These are phyloP conservation scores for Thielaviopsis punctulata DNA, from an alignment of 2,329 filamentous ascomycete genomes.

Conservation along the genomic window DNA sequence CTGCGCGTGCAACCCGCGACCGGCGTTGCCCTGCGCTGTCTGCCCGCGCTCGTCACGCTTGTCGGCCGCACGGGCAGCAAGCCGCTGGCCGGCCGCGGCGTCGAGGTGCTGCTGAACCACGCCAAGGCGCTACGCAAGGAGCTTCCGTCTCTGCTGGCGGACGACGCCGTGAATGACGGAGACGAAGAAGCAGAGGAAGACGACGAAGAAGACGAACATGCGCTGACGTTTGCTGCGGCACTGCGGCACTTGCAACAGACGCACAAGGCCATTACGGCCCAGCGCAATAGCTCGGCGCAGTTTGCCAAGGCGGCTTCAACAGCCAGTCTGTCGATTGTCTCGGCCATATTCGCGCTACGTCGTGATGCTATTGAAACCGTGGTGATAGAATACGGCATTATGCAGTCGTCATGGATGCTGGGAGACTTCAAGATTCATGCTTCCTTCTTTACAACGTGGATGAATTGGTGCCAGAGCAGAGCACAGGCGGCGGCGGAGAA, in stretches of 20 bases:
- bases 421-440: constrained; percentile 43
- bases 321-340: constrained; percentile 50
- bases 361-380: constrained; percentile 35
- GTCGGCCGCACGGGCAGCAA: constrained; percentile 62
- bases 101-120: constrained; percentile 54
- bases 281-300: constrained; percentile 45
- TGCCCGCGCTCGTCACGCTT: constrained; percentile 61
- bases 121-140: constrained; percentile 49
- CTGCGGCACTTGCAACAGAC: constrained; percentile 38
- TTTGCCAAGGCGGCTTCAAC: constrained; percentile 62
- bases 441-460: constrained; percentile 54
- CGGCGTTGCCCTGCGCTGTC: constrained; percentile 46
- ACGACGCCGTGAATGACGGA: constrained; percentile 16
- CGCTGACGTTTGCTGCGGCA: neutral
- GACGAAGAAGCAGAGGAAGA: constrained; percentile 26
- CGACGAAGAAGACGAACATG: constrained; percentile 16
- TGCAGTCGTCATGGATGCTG: constrained; percentile 39
- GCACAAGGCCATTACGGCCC: constrained; percentile 47
- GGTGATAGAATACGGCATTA: constrained; percentile 46
- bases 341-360: constrained; percentile 38
- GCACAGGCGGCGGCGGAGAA: constrained; percentile 15
- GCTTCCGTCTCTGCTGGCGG: constrained; percentile 25
- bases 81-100: constrained; percentile 56
- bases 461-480: constrained; percentile 50
- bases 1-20: constrained; percentile 60